Evolutionary conservation across 164 flowering plant species (phyloP), one percentile per base, ranked within the genome.

Genomic region (Hamamelis virginiana): DNA sequence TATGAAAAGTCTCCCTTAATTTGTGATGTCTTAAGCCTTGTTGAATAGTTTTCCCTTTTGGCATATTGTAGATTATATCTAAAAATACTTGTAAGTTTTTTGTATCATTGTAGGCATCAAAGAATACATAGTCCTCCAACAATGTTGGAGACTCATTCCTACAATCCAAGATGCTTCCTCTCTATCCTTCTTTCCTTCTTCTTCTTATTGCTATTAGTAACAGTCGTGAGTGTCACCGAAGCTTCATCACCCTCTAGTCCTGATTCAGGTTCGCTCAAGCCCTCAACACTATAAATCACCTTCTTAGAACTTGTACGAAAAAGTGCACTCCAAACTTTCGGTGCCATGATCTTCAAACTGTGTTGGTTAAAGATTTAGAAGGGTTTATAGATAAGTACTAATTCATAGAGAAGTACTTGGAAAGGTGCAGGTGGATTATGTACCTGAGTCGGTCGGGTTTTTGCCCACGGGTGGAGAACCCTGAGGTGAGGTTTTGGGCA

Each of bases 401-500:
- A n/a, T n/a, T n/a, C n/a, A n/a, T n/a, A 0, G 72, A 13, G 51
- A 64, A 25, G 66, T 87, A 78, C 51, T 80, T 95, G 69, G 72
- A 69, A 9, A 85, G 56, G 56, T 11, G 87, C 98, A 10, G 97
- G 95, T 11, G 44, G 98, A 95, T 78, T 95, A 82, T 69, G 82
- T 75, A 26, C 67, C 74, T 1, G 84, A 78, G 72, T 97, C 97
- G 22, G 67, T 55, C 1, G 91, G 86, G 66, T 94, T 94, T 64
- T 75, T 94, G 86, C 86, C 88, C 1, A 59, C n/a, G 72, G 33
- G 97, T 92, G 66, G 56, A 81, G 80, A 77, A 73, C 59, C 58
- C 57, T 9, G 79, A 76, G 76, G 86, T 89, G 50, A 80, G 96
- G 66, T 77, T 65, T 12, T 95, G 98, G 97, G 99, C 93, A 0